Percentiles rank a stretch among this genome's conserved stretches.
These are phyloP conservation scores for Grosmannia serpens DNA, from an alignment of 2,329 filamentous ascomycete species.

Conservation along the genomic window DNA sequence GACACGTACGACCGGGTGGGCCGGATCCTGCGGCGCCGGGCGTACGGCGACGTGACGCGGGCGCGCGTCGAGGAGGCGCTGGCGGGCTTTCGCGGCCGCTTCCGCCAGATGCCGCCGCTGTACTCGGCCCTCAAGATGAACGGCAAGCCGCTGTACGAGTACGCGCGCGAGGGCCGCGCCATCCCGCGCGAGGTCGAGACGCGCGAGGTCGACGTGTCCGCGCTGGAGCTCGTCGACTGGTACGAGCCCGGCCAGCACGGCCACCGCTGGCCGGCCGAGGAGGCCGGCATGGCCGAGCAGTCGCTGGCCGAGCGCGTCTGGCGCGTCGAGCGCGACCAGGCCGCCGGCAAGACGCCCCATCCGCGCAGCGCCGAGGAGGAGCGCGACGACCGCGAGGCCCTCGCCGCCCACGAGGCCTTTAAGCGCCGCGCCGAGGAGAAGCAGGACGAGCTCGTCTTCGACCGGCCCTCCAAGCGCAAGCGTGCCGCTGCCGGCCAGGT, in stretches of 20 bases:
- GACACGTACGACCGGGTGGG: constrained; percentile 86
- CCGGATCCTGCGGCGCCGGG: constrained; percentile 64
- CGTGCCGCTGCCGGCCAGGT: constrained; percentile 18
- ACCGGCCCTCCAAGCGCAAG: constrained; percentile 31
- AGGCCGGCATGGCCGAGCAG: constrained; percentile 66
- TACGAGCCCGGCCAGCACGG: constrained; percentile 70
- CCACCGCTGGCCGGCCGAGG: constrained; percentile 67
- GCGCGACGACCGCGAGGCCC: constrained; percentile 41
- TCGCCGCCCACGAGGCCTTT: constrained; percentile 43
- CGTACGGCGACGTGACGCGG: constrained; percentile 71
- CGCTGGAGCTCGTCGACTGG: constrained; percentile 76
- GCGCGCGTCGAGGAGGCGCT: constrained; percentile 69
- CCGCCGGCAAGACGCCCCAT: constrained; percentile 33
- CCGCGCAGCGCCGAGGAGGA: constrained; percentile 40
- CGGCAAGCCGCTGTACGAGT: constrained; percentile 91
- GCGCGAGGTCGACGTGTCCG: constrained; percentile 63
- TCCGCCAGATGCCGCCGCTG: constrained; percentile 81
- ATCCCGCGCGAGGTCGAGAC: constrained; percentile 77
- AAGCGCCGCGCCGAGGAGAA: constrained; percentile 48
- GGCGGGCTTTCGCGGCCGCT: constrained; percentile 64
- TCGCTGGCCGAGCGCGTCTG: constrained; percentile 62
- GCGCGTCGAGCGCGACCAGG: constrained; percentile 47
- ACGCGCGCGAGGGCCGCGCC: constrained; percentile 78
- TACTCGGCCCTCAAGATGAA: constrained; percentile 90
- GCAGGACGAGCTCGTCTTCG: constrained; percentile 44